Base-by-base conservation (phyloP, 495 filamentous ascomycete genomes). In the Lasiosphaeriaceae sp. region DNA sequence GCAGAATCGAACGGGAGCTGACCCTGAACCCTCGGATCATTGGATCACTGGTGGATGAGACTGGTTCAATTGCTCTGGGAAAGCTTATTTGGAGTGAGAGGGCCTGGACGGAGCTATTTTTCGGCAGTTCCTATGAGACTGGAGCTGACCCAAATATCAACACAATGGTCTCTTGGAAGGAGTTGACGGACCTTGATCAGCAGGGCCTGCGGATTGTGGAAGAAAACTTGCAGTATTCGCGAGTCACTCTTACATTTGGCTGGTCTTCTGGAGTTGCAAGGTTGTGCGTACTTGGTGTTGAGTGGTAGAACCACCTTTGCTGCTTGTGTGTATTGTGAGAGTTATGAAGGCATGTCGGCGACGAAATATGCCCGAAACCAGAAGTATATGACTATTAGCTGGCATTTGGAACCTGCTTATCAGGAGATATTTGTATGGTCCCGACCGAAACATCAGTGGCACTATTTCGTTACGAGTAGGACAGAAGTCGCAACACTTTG, bases 71-170 rank as follows among this genome's bases (percentile, higher is more conserved):
- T 24, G 56, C 62, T 2, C 47, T 69, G 0, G 74, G 74, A 0
- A 84, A 83, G 64, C 63, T 85, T 2, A 63, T 85, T 17, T 81
- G 82, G 72, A 74, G 71, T 22, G 63, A 74, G 12, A 35, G 60
- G 11, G 83, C 82, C 3, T 86, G 81, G 80, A 67, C 71, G 17
- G 71, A 83, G 43, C 63, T 86, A 3, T 69, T 85, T 26, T 78
- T 78, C 3, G 62, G 78, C 12, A 66, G n/a, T 14, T 16, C n/a
- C n/a, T 34, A 14, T 11, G 26, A 55, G 12, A 11, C 31, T 3
- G n/a, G 12, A 19, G 37, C 24, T 12, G 29, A 24, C 6, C 17
- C 17, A 2, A 46, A 23, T 7, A 14, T 39, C 9, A 20, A 46
- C 21, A 7, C 20, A 2, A 12, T 43, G 22, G 50, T 66, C 23